Evolutionary conservation across 208 protist species (phyloP), one percentile per base, ranked within the genome.

Genomic region (Trypanosoma rangeli): DNA sequence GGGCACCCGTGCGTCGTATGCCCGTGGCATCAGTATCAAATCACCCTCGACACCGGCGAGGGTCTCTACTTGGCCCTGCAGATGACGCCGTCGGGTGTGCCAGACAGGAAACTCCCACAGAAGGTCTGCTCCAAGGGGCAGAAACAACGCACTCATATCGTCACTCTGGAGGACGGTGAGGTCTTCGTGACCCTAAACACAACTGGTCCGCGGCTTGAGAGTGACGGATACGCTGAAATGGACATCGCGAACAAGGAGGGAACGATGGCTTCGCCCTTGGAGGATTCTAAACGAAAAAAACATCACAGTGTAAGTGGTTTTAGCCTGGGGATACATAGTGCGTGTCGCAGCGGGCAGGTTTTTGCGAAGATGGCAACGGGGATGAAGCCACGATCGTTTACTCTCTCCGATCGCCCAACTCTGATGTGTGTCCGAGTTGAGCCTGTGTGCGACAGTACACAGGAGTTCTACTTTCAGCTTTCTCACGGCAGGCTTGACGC

Each of bases 21-120:
- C 48, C 93, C 93, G 16, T 96, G 90, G 91, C 93, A 97, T 74
- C 73, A 83, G 69, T 97, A 97, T 78, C 79, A 70, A 57, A 97
- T 97, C 65, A 80, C 90, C 1, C 85, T 97, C 18, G 85, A 95
- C 76, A 92, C 87, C 15, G 93, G 93, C 1, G 90, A 97, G 79
- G 82, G 90, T 20, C 80, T 97, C 18, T 97, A 97, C 74, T 72
- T 86, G 52, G 88, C 88, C 18, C 73, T 97, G 57, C 67, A 84
- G 20, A 54, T 90, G 37, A 56, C 58, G 31, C 59, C 76, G n/a
- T 28, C 33, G n/a, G 84, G 81, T 24, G 39, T 63, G 16, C 63
- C 50, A 18, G 64, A 69, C 46, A 70, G 73, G 78, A n/a, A 55
- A 62, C 22, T 71, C 67, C 37, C 60, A 59, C 64, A 82, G 63